Conservation (phyloP, 2,329 filamentous ascomycete species). For the Sporothrix phasma region DNA sequence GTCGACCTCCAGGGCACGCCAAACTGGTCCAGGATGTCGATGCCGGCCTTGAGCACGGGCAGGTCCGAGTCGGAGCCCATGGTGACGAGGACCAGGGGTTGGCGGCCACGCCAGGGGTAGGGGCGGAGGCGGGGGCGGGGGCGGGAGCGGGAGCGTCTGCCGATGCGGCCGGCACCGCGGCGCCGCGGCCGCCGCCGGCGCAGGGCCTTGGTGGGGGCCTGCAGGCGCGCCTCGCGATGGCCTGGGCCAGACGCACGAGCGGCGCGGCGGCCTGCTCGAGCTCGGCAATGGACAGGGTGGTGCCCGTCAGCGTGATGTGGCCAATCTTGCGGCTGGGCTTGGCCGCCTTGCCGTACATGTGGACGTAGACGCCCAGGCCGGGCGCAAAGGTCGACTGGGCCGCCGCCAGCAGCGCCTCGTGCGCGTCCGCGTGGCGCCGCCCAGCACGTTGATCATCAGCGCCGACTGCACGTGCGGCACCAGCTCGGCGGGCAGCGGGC, state of each 20-base stretch:
- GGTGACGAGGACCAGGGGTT: slow-evolving; percentile 62
- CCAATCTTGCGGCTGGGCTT: slow-evolving; percentile 90
- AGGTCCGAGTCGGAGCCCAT: slow-evolving; percentile 80
- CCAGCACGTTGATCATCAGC: slow-evolving; percentile 77
- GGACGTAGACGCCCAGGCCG: slow-evolving; percentile 48
- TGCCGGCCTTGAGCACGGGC: slow-evolving; percentile 52
- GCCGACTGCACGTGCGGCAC: slow-evolving; percentile 48
- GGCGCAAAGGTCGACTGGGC: slow-evolving; percentile 33
- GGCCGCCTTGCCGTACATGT: slow-evolving; percentile 86
- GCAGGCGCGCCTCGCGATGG: slow-evolving; percentile 47
- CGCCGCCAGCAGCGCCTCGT: slow-evolving; percentile 41
- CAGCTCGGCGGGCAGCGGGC: slow-evolving; percentile 46
- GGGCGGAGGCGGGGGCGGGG: slow-evolving; percentile 8
- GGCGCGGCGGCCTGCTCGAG: slow-evolving; percentile 50
- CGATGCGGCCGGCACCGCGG: not conserved
- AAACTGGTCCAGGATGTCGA: slow-evolving; percentile 59
- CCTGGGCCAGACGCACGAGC: slow-evolving; percentile 55
- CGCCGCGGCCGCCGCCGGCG: slow-evolving; percentile 24
- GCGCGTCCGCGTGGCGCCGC: slow-evolving; percentile 57
- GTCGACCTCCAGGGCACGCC: slow-evolving; percentile 60
- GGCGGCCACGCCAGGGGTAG: slow-evolving; percentile 17
- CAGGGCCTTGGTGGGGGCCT: slow-evolving; percentile 30
- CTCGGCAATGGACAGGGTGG: slow-evolving; percentile 52
- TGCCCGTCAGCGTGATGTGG: slow-evolving; percentile 73
- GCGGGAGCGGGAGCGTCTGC: not conserved